Percentiles rank a stretch among this genome's conserved stretches.
Evolutionary conservation across 2,329 filamentous ascomycete species (phyloP).

Genomic region (Fusarium pseudonygamai): DNA sequence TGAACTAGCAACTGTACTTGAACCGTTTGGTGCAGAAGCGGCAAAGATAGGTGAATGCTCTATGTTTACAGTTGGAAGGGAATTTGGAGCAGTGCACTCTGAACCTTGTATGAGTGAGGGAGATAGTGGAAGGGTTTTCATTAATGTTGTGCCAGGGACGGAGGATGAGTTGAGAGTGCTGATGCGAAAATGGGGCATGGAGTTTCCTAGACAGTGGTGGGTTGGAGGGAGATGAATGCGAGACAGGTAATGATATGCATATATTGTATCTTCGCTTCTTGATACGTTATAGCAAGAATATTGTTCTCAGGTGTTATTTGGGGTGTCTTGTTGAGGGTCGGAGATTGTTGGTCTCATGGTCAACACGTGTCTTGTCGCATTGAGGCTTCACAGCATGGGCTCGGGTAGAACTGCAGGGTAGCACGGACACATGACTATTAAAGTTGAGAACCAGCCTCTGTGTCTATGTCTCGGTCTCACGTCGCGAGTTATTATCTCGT

Average conservation of each 20-base stretch:
- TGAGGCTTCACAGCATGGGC: neutral
- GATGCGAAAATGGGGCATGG: constrained; percentile 51
- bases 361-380: neutral
- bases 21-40: constrained; percentile 30
- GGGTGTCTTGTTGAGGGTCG: neutral
- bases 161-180: constrained; percentile 47
- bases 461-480: neutral
- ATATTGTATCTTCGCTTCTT: neutral
- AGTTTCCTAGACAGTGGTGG: constrained; percentile 48
- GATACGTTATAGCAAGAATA: neutral
- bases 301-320: no score
- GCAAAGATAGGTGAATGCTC: constrained; percentile 48
- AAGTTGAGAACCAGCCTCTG: neutral
- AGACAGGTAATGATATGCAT: neutral
- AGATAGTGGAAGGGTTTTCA: constrained; percentile 45
- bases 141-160: constrained; percentile 52
- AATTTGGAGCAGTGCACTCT: constrained; percentile 55
- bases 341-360: neutral
- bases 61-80: constrained; percentile 54
- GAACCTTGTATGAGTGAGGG: constrained; percentile 49
- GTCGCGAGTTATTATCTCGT: neutral
- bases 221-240: neutral
- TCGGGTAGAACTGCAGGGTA: neutral
- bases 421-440: neutral
- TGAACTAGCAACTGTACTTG: constrained; percentile 45